Percentiles rank a stretch among this genome's conserved stretches.
phyloP scores from a whole-genome alignment of 2,329 filamentous ascomycete genomes.

The Aspergillus oerlinghausenensis region DNA sequence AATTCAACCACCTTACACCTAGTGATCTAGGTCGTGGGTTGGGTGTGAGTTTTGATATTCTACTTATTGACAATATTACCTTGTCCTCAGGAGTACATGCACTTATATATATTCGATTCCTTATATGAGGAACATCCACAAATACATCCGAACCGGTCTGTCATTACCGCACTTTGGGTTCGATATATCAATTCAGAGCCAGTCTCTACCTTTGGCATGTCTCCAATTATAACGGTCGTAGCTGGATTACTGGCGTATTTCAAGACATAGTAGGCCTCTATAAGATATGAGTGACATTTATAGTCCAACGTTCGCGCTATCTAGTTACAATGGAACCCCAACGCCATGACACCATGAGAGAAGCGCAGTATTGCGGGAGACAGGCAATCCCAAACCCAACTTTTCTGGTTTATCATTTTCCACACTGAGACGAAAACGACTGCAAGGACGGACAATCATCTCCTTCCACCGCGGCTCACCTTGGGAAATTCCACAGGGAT shows the following conservation, averaged over 20 bases:
- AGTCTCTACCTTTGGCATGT: neutral
- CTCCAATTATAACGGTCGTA: neutral
- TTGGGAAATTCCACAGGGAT: conserved; percentile 82
- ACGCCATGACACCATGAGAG: neutral
- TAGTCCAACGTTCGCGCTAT: neutral
- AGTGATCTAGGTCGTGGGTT: no score
- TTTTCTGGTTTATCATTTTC: neutral
- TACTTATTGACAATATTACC: no score
- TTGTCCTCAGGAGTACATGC: neutral
- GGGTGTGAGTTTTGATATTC: no score
- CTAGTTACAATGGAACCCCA: neutral
- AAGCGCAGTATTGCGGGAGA: neutral
- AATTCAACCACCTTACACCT: neutral
- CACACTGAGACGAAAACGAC: conserved; percentile 1
- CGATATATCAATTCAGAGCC: conserved; percentile 1
- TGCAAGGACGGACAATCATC: conserved; percentile 11
- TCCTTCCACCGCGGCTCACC: conserved; percentile 38
- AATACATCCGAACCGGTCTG: conserved; percentile 6
- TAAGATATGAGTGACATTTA: neutral
- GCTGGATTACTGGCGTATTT: neutral
- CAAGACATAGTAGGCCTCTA: neutral
- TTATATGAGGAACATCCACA: neutral
- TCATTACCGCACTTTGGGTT: conserved; percentile 12
- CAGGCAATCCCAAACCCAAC: neutral
- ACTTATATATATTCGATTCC: neutral